phyloP scores from a whole-genome alignment of 2,329 filamentous ascomycete species.

The Trichoderma semiorbis region DNA sequence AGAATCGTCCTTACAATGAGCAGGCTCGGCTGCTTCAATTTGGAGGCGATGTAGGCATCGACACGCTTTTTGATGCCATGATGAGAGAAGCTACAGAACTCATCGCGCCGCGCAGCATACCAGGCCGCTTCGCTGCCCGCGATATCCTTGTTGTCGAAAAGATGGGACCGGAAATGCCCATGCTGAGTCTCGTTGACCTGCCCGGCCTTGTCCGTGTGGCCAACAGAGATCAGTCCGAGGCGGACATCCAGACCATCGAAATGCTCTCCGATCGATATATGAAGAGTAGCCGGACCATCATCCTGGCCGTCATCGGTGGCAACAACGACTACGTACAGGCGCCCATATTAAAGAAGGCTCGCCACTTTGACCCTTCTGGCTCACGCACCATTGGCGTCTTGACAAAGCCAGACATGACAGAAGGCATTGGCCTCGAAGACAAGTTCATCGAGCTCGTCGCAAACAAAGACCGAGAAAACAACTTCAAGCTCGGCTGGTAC shows the following conservation, averaged over 20 bases:
- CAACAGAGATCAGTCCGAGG: conserved; percentile 50
- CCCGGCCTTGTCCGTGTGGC: conserved; percentile 56
- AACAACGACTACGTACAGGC: conserved; percentile 55
- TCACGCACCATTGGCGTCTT: conserved; percentile 50
- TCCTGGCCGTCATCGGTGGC: conserved; percentile 53
- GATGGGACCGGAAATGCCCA: conserved; percentile 54
- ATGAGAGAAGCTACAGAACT: conserved; percentile 50
- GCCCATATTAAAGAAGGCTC: conserved; percentile 49
- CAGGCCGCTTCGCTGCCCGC: conserved; percentile 48
- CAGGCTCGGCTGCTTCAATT: conserved; percentile 47
- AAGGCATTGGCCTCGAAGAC: conserved; percentile 50
- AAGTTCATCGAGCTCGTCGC: conserved; percentile 53
- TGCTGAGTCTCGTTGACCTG: conserved; percentile 60
- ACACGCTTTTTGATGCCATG: conserved; percentile 47
- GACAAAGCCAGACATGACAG: conserved; percentile 52
- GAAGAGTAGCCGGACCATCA: conserved; percentile 54
- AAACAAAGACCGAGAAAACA: conserved; percentile 48
- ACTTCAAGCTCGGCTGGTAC: conserved; percentile 51
- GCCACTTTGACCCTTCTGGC: conserved; percentile 48
- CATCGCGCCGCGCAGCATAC: conserved; percentile 48
- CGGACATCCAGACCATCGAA: conserved; percentile 52
- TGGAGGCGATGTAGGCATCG: conserved; percentile 44
- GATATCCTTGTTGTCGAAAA: conserved; percentile 59
- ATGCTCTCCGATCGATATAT: conserved; percentile 52
- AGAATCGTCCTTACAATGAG: conserved; percentile 43